phyloP scores from a whole-genome alignment of 768 basidiomycete genomes.

The Suillus paluster region DNA sequence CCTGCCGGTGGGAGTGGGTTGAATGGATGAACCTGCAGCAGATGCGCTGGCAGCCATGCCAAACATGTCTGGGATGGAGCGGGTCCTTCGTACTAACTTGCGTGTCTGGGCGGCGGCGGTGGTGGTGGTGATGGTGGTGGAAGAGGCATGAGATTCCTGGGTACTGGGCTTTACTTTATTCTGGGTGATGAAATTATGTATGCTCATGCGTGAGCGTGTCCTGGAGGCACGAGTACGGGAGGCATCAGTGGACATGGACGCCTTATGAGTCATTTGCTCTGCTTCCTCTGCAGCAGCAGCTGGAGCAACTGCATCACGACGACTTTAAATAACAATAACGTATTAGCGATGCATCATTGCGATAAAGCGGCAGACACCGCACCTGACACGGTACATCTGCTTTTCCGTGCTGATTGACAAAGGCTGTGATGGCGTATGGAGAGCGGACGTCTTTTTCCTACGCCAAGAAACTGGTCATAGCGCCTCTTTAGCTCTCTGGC shows the following conservation, averaged over 20 bases:
- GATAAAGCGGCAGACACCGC: neutral
- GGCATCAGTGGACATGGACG: slow-evolving; percentile 39
- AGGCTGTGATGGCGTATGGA: slow-evolving; percentile 82
- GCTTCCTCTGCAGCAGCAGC: slow-evolving; percentile 53
- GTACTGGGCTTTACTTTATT: slow-evolving; percentile 52
- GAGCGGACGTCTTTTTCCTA: slow-evolving; percentile 68
- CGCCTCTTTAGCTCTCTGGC: slow-evolving; percentile 78
- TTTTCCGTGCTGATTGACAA: slow-evolving; percentile 82
- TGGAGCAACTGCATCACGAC: slow-evolving; percentile 65
- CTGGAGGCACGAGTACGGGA: slow-evolving; percentile 44
- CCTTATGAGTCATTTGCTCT: slow-evolving; percentile 42
- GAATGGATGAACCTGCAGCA: slow-evolving; percentile 36
- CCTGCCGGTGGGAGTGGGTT: slow-evolving; percentile 49
- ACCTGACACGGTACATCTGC: slow-evolving; percentile 80
- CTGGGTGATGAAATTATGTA: slow-evolving; percentile 58
- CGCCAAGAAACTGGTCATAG: slow-evolving; percentile 72
- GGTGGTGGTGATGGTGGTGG: no score
- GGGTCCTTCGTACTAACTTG: slow-evolving; percentile 67
- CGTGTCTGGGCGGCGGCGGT: slow-evolving; percentile 44
- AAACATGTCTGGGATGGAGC: slow-evolving; percentile 69
- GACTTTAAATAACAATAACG: slow-evolving; percentile 40
- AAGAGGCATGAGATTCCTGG: slow-evolving; percentile 26
- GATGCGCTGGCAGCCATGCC: slow-evolving; percentile 28
- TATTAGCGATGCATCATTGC: neutral
- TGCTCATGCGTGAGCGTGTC: slow-evolving; percentile 69